Base-by-base conservation (phyloP, 73 alveolate genomes). In the Symbiodinium pilosum region DNA sequence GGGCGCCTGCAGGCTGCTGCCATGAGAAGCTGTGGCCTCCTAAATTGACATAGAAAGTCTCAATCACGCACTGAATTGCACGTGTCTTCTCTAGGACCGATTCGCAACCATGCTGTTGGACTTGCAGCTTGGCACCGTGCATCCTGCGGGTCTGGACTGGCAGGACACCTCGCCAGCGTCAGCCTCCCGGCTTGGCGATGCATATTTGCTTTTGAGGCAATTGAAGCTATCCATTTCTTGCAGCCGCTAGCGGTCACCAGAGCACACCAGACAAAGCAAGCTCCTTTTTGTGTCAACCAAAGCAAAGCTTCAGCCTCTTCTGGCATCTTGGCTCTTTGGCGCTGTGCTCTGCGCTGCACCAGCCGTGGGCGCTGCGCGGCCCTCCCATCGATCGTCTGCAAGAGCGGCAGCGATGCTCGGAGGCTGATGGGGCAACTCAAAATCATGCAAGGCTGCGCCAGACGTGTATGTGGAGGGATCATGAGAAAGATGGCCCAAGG, bases 401-500 rank as follows among this genome's bases (percentile, higher is more conserved):
- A 54, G 73, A 30, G 73, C 73, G 0, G 52, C 94, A 12, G 68
- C 84, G 44, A 56, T 59, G 43, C 38, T 87, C 39, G 94, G 94
- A 28, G 94, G 94, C 42, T 87, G 94, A 34, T 87, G 85, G 1
- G 94, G 95, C 87, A 88, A 32, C 96, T 91, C 96, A 26, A 91
- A 91, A 51, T 91, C 96, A 69, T 91, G 96, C 41, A 91, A 24
- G 41, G 96, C 83, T 2, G 96, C 96, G 12, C 95, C 95, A 6
- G 54, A 36, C 28, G 59, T 44, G 34, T 43, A 47, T 28, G 64
- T 39, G 36, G 96, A 91, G 7, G 96, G 96, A n/a, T 91, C 96
- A 64, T 91, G 96, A 3, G 96, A 91, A 2, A 91, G 88, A 54
- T 91, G 96, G 28, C 96, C 96, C 73, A 91, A 43, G 81, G 96